Evolutionary conservation across 2,329 filamentous ascomycete genomes (phyloP), one percentile per base, ranked within the genome.

Genomic region (Septoria linicola): DNA sequence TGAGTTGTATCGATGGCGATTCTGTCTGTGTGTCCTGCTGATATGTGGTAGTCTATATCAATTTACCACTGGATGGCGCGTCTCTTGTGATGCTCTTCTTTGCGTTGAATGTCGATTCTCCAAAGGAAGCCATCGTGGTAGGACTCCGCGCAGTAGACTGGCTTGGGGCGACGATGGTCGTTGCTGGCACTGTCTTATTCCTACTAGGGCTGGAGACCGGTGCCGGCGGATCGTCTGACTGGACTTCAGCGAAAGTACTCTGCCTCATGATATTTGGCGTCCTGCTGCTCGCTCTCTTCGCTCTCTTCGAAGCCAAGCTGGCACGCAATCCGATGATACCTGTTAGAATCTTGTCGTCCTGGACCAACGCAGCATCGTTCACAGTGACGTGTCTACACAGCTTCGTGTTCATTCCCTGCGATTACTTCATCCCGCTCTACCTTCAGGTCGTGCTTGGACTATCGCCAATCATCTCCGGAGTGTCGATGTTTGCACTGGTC

Each of bases 381-480:
- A 60, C 70, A 1, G 72, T 79, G 2, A 68, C 68, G 2, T 76
- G 75, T 60, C 67, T 71, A 10, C 76, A 80, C 58, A 72, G 72
- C 14, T 75, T 77, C 55, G 75, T 70, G 25, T 86, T 85, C 67
- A 84, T 87, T 37, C 80, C 78, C 0, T 76, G 76, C 1, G 80
- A 82, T 46, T 90, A 88, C 68, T 90, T 87, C 61, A 73, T 90
- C 19, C 87, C 87, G 0, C 74, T 89, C 0, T 90, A 84, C 68
- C 84, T 88, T 49, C 87, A 91, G 65, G 78, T 82, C 3, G 84
- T 84, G 1, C 76, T 83, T 1, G 76, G 77, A 41, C 80, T 80
- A 1, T 76, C 77, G 0, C 82, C 84, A 0, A 70, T 86, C 34
- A 72, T 73, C 17, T 86, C 82, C 0, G 77, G 76, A 60, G 58